Evolutionary conservation across 2,329 filamentous ascomycete species (phyloP).

Genomic region (Colletotrichum viniferum): DNA sequence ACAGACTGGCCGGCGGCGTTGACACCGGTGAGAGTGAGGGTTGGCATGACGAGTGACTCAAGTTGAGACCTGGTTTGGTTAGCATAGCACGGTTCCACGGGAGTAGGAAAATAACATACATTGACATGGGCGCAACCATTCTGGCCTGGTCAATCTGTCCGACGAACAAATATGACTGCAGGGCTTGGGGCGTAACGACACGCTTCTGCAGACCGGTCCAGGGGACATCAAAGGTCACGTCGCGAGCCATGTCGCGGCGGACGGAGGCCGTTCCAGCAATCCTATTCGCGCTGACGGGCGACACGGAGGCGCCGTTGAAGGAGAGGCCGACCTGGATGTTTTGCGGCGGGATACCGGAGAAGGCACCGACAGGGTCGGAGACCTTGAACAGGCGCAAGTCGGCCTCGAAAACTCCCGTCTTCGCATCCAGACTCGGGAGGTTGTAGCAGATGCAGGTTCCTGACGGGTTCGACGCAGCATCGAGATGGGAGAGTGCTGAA

Average conservation of each 20-base stretch:
- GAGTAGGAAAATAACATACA: constrained; percentile 51
- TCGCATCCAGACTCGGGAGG: constrained; percentile 70
- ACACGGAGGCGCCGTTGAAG: constrained; percentile 60
- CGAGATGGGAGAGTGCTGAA: constrained; percentile 57
- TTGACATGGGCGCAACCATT: constrained; percentile 60
- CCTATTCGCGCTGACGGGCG: constrained; percentile 38
- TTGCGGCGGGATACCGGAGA: constrained; percentile 53
- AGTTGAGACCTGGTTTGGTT: constrained; percentile 53
- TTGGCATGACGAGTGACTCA: constrained; percentile 69
- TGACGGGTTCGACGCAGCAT: constrained; percentile 70
- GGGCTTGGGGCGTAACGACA: constrained; percentile 38
- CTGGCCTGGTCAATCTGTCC: constrained; percentile 67
- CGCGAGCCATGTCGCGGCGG: constrained; percentile 24
- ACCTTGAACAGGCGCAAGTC: constrained; percentile 78
- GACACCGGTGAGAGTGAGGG: constrained; percentile 68
- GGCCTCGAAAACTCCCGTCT: constrained; percentile 74
- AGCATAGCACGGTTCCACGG: not conserved
- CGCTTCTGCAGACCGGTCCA: constrained; percentile 12
- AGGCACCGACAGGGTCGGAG: constrained; percentile 59
- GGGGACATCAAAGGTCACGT: not conserved
- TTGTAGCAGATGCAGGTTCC: constrained; percentile 86
- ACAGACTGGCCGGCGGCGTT: constrained; percentile 56
- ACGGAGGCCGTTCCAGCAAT: constrained; percentile 27
- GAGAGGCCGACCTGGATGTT: constrained; percentile 60
- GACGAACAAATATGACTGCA: constrained; percentile 71